Evolutionary conservation across 2,329 filamentous ascomycete genomes (phyloP), one percentile per base, ranked within the genome.

Genomic region (Pseudogymnoascus sp.): DNA sequence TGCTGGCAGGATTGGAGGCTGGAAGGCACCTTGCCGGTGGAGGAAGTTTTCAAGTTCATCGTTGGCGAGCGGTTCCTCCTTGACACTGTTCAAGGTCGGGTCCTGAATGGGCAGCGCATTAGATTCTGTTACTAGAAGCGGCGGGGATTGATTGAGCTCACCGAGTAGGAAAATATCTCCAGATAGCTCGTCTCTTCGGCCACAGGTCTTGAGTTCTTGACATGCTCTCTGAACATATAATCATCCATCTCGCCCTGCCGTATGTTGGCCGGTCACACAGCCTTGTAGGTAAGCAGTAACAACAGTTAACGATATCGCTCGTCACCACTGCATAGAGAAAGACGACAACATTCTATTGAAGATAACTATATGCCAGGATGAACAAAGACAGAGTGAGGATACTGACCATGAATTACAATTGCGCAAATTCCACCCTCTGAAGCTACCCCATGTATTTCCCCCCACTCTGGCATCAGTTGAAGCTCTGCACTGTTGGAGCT

Each of bases 21-120:
- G 62, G 61, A 69, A 70, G 48, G 63, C 67, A 30, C 68, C 68
- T 67, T 70, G 52, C 21, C 62, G 65, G 39, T 70, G 61, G 7
- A 71, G 64, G 52, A 67, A 71, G 57, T 71, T 71, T 30, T 70
- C 65, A 60, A 71, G 70, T 52, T 71, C 69, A 63, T 70, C 68
- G 3, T 62, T 56, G 10, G 66, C 67, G 7, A 71, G 63, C 18
- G 65, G 64, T 62, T 71, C 67, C 58, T 71, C 68, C 59, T 71
- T 69, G 30, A 66, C 57, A 2, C 61, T 62, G 61, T 71, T 69
- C 10, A 61, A 62, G 10, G 58, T 52, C 34, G 68, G 63, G 63
- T 71, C 67, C 69, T 71, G 12, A 7, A 7, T n/a, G 19, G 13
- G 10, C 35, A 30, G 61, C 33, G 63, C 38, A 19, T 52, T 8